phyloP scores from a whole-genome alignment of 208 protist genomes.

The Crithidia mellificae region DNA sequence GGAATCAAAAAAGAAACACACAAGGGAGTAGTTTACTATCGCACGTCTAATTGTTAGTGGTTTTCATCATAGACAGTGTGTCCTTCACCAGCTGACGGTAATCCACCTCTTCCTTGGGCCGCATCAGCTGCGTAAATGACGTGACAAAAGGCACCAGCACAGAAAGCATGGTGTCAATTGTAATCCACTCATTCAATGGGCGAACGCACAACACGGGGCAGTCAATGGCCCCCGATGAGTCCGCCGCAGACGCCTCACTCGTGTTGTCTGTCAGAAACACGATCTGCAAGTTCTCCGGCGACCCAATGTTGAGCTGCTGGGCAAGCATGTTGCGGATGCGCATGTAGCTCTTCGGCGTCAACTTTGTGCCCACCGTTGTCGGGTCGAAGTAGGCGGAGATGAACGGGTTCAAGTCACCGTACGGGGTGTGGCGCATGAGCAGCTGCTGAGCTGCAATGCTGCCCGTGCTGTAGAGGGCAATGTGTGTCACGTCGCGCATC shows the following conservation, averaged over 20 bases:
- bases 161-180: slow-evolving; percentile 43
- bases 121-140: slow-evolving; percentile 51
- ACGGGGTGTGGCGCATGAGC: slow-evolving; percentile 59
- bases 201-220: slow-evolving; percentile 49
- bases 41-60: not conserved
- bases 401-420: slow-evolving; percentile 72
- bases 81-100: slow-evolving; percentile 23
- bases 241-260: slow-evolving; percentile 56
- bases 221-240: slow-evolving; percentile 47
- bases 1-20: too few species aligned
- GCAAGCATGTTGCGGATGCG: slow-evolving; percentile 51
- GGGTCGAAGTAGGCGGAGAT: slow-evolving; percentile 86
- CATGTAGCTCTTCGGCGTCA: slow-evolving; percentile 61
- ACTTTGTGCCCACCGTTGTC: slow-evolving; percentile 60
- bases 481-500: slow-evolving; percentile 10
- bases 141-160: slow-evolving; percentile 41
- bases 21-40: too few species aligned
- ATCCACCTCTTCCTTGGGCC: slow-evolving; percentile 31
- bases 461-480: slow-evolving; percentile 87
- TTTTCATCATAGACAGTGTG: not conserved
- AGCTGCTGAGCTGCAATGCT: slow-evolving; percentile 69
- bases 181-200: slow-evolving; percentile 52
- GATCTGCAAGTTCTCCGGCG: slow-evolving; percentile 38
- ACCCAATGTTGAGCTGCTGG: slow-evolving; percentile 16
- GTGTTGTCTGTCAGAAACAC: slow-evolving; percentile 65